A percentile compares a stretch with the other conserved stretches of the same genome.
Evolutionary conservation across 2,329 filamentous ascomycete genomes (phyloP).

Genomic region (Pestalotiopsis fici): DNA sequence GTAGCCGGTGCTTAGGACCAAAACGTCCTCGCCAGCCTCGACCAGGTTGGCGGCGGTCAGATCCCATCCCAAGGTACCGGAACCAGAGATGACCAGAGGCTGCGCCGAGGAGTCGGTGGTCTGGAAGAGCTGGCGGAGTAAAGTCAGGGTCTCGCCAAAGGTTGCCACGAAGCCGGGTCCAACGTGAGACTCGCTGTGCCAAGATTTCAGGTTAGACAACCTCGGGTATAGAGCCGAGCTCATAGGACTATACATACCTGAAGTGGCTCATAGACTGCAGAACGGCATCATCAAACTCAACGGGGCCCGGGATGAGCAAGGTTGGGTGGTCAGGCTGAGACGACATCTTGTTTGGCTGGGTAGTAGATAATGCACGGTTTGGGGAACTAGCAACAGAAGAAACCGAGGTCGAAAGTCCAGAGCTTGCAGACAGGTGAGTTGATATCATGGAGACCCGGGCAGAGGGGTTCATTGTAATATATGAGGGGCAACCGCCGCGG

Average conservation of each 20-base stretch:
- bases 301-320: slow-evolving; percentile 93
- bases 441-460: slow-evolving; percentile 11
- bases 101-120: slow-evolving; percentile 80
- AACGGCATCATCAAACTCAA: slow-evolving; percentile 98
- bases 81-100: slow-evolving; percentile 91
- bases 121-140: slow-evolving; percentile 93
- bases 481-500: slow-evolving; percentile 14
- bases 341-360: slow-evolving; percentile 51
- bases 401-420: slow-evolving; percentile 27
- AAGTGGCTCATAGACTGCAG: slow-evolving; percentile 94
- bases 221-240: not conserved
- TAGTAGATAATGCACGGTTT: slow-evolving; percentile 28
- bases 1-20: slow-evolving; percentile 95
- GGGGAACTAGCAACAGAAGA: slow-evolving; percentile 22
- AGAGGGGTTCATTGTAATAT: slow-evolving; percentile 10
- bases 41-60: slow-evolving; percentile 90
- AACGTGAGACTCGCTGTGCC: slow-evolving; percentile 84
- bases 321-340: slow-evolving; percentile 65
- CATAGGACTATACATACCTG: slow-evolving; percentile 57
- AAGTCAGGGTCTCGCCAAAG: slow-evolving; percentile 86
- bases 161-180: slow-evolving; percentile 83
- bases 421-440: slow-evolving; percentile 20
- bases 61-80: slow-evolving; percentile 96
- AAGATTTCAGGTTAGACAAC: slow-evolving; percentile 12
- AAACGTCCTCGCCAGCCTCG: slow-evolving; percentile 84